Evolutionary conservation across 495 filamentous ascomycete species (phyloP), one percentile per base, ranked within the genome.

Genomic region (Hyaloscypha finlandica): DNA sequence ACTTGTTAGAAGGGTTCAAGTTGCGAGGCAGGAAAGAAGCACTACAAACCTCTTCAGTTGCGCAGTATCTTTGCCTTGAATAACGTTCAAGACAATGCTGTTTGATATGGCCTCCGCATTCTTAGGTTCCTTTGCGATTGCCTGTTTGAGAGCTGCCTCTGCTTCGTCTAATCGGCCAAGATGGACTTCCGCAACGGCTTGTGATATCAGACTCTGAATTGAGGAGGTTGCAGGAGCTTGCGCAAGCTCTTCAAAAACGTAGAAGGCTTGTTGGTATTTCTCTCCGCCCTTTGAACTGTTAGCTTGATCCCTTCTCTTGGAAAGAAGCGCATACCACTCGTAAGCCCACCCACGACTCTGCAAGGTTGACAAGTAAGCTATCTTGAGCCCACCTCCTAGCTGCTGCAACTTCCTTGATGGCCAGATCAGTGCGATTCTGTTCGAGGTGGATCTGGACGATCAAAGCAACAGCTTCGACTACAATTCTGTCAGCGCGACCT

Each of bases 191-290:
- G 92, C 89, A 32, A 98, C 88, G 32, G 93, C 94, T 83, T 98
- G 95, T 37, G 89, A 89, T 68, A 96, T 84, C 45, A 97, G 86
- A 31, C 85, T 83, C 45, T 87, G 84, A 59, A 85, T 79, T 1
- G 90, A 87, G 6, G 88, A 85, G 39, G 89, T 87, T 59, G 89
- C 86, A 20, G 92, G 90, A 29, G 90, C 88, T 77, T 96, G 90
- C 25, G 95, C 95, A 48, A 99, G 87, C 77, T 99, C 95, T 79
- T 97, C 94, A 75, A 92, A 99, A 71, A 99, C 94, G 84, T 99
- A 99, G 81, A 95, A 99, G 42, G 94, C 90, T 70, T 92, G 90
- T 77, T 98, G 95, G 81, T 98, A 99, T 77, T 91, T 93, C 68
- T 97, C 94, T 68, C 93, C 93, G 74, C 95, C 95, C 92, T 96